Base-by-base conservation (phyloP, 176 grass and related monocot genomes). In the Hsuehochloa calcarea region DNA sequence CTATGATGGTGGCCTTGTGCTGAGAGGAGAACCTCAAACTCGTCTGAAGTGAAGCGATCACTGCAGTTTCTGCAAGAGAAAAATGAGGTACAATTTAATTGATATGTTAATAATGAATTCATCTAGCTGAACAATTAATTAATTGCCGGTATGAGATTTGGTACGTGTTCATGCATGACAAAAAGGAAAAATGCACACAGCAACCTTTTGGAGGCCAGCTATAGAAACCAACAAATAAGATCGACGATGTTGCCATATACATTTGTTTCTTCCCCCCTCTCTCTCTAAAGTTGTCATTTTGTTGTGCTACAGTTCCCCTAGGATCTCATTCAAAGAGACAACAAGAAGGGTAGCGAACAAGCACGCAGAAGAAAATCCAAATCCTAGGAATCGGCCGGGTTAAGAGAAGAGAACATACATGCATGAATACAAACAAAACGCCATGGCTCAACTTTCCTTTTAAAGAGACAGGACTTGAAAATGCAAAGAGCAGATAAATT, bases 281-380 rank as follows among this genome's bases (percentile, higher is more conserved):
- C 66, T 63, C 13, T 64, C 72, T 81, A 14, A 39, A 78, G 47
- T 88, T 91, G 86, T 88, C 86, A 88, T 91, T 88, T 82, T 91
- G 71, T 78, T 74, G 75, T 67, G 87, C 87, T 92, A 84, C 92
- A 84, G 88, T 94, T 97, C 85, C 95, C 92, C 92, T 65, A 91
- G 93, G 75, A 84, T 74, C 72, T 52, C 26, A 80, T 68, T 45
- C 73, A 78, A 61, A 85, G 72, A 45, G 90, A 89, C 85, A 92
- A 93, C 68, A 74, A 61, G 83, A 86, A 92, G 68, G 60, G 60
- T 73, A 90, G 73, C 72, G 90, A 87, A 91, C 85, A 91, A 84
- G 83, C 82, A 83, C 58, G 51, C 81, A 66, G 84, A 90, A 49
- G 86, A 93, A 93, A 93, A 83, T 93, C 92, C 95, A 97, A 97